Base-by-base conservation (phyloP, 2,329 filamentous ascomycete genomes). In the Ustulina deusta region DNA sequence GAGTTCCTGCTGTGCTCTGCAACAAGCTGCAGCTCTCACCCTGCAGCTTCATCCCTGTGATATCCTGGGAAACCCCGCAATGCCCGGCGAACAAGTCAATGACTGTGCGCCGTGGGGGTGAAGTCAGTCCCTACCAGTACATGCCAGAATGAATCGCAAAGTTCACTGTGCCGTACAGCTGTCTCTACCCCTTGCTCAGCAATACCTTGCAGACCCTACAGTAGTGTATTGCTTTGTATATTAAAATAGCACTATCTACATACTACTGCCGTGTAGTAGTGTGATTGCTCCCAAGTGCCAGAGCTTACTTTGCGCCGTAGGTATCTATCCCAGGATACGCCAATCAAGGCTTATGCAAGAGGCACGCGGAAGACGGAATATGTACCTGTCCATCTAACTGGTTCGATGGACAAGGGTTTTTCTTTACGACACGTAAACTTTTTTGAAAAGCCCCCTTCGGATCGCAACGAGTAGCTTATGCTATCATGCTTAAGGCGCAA, bases 91-190 rank as follows among this genome's bases (percentile, higher is more conserved):
- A 49, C 56, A 52, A 55, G 27, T 65, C 29, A 51, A 58, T 48
- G 44, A 57, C 49, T 61, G 44, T n/a, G 27, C 42, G 25, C 27
- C 42, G 60, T 59, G 65, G 65, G 65, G 65, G 54, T 59, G n/a
- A 59, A 38, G 36, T 32, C 42, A 36, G 44, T 44, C 25, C 40
- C 38, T 20, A 40, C 40, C 40, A 17, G 15, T 13, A 20, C 17
- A 29, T 17, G 48, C 20, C 34, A 55, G 46, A 59, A 32, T 44
- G 20, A 52, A 61, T 36, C 34, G 36, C 44, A 51, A 48, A 20
- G 29, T 42, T 48, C n/a, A n/a, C n/a, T n/a, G n/a, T n/a, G 2
- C 61, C 2, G 10, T 34, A 3, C 25, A 55, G 13, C 49, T 22
- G 11, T 36, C 11, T 22, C 15, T 17, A 20, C 6, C 13, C 29